These are phyloP conservation scores for Fusarium sacchari DNA, from an alignment of 2,329 filamentous ascomycete genomes.

Conservation along the genomic window DNA sequence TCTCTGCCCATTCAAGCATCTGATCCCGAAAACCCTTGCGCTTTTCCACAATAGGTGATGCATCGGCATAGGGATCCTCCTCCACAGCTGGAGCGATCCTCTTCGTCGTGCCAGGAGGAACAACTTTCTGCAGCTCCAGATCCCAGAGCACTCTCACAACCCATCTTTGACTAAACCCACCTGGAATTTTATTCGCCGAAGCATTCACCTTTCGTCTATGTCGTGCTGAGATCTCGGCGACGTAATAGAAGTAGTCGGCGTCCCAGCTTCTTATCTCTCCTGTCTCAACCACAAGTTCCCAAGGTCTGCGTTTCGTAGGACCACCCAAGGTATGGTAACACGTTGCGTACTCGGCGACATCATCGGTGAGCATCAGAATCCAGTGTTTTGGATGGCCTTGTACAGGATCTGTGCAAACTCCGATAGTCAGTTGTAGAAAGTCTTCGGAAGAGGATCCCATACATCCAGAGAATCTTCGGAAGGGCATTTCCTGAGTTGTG, in stretches of 20 bases:
- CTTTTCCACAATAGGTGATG: neutral
- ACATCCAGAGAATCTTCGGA: neutral
- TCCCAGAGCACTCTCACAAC: conserved; percentile 1
- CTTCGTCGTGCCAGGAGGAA: neutral
- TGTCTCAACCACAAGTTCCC: neutral
- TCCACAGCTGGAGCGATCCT: neutral
- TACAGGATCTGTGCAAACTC: neutral
- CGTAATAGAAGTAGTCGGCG: neutral
- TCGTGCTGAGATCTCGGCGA: neutral
- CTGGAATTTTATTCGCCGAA: neutral
- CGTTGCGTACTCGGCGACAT: neutral
- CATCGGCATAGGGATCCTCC: neutral
- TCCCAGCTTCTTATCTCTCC: neutral
- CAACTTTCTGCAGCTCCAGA: neutral
- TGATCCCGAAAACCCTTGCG: neutral
- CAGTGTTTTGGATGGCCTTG: neutral
- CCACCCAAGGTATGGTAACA: neutral
- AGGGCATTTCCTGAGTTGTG: neutral
- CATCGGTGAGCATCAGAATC: conserved; percentile 12
- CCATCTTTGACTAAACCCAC: conserved; percentile 11
- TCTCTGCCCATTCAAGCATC: neutral
- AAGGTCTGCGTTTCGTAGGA: neutral
- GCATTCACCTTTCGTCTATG: neutral
- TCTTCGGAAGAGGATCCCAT: neutral
- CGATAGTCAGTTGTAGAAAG: neutral